Conservation (phyloP, 2,329 filamentous ascomycete species). For the Colletotrichum gloeosporioides region DNA sequence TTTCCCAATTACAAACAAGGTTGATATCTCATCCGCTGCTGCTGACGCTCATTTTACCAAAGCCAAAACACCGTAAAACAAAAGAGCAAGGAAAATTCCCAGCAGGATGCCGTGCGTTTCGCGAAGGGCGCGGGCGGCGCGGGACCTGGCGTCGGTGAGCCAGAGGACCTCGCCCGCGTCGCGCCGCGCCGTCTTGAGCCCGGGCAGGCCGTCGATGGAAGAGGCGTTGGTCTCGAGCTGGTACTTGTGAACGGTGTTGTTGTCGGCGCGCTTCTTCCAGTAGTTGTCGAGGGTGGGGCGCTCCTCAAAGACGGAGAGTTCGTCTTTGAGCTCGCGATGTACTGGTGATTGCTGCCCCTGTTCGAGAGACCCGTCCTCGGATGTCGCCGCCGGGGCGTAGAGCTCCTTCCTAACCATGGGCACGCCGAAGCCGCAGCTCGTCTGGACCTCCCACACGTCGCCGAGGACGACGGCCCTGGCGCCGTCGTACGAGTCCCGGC, state of each 20-base stretch:
- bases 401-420: slow-evolving; percentile 53
- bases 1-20: not conserved
- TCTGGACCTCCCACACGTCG: slow-evolving; percentile 70
- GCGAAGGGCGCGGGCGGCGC: not conserved
- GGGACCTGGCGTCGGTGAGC: slow-evolving; percentile 39
- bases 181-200: slow-evolving; percentile 57
- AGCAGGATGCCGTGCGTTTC: slow-evolving; percentile 21
- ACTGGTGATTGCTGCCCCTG: slow-evolving; percentile 21
- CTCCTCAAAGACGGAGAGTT: slow-evolving; percentile 53
- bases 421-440: slow-evolving; percentile 70
- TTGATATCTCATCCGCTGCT: not conserved
- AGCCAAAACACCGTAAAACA: not conserved
- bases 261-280: slow-evolving; percentile 52
- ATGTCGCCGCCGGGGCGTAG: slow-evolving; percentile 32
- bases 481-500: slow-evolving; percentile 43
- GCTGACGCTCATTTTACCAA: not conserved
- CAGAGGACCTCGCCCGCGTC: slow-evolving; percentile 53
- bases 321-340: slow-evolving; percentile 23
- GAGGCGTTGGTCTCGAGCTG: slow-evolving; percentile 58
- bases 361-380: slow-evolving; percentile 20
- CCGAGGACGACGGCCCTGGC: slow-evolving; percentile 66
- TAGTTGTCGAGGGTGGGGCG: slow-evolving; percentile 61
- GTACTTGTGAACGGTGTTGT: slow-evolving; percentile 58
- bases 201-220: slow-evolving; percentile 66
- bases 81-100: slow-evolving; percentile 24